Evolutionary conservation across 2,329 filamentous ascomycete genomes (phyloP).

Genomic region (Davidsoniella eucalypti): DNA sequence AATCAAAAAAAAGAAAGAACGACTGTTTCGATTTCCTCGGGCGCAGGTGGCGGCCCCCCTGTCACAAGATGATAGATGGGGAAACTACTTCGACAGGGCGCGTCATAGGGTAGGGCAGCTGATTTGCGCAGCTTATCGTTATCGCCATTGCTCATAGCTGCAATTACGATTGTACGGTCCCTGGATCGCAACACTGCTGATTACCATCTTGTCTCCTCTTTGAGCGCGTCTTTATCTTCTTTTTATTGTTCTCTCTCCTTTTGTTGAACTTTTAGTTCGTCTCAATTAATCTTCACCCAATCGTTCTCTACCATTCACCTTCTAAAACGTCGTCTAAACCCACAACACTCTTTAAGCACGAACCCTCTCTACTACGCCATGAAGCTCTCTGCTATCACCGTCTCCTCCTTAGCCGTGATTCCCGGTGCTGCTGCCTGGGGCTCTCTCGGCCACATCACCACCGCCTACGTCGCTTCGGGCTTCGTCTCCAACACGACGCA

Average conservation of each 20-base stretch:
- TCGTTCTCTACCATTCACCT: background rate
- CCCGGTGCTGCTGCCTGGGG: conserved; percentile 26
- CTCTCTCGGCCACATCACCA: conserved; percentile 46
- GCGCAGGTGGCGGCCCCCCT: no score
- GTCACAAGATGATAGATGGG: no score
- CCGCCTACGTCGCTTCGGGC: conserved; percentile 44
- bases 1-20: no score
- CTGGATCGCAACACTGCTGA: no score
- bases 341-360: no score
- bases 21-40: no score
- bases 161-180: no score
- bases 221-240: no score
- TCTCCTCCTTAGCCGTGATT: conserved; percentile 19
- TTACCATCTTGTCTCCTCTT: no score
- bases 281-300: background rate
- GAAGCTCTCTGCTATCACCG: conserved; percentile 19
- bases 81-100: background rate
- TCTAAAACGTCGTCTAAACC: background rate
- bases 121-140: background rate
- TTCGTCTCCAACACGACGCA: conserved; percentile 42
- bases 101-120: background rate
- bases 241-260: no score
- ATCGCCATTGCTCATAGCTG: no score
- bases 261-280: background rate
- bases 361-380: conserved; percentile 15